Percentiles rank a stretch among this genome's conserved stretches.
phyloP scores from a whole-genome alignment of 345 rosid genomes.

The Heritiera littoralis region DNA sequence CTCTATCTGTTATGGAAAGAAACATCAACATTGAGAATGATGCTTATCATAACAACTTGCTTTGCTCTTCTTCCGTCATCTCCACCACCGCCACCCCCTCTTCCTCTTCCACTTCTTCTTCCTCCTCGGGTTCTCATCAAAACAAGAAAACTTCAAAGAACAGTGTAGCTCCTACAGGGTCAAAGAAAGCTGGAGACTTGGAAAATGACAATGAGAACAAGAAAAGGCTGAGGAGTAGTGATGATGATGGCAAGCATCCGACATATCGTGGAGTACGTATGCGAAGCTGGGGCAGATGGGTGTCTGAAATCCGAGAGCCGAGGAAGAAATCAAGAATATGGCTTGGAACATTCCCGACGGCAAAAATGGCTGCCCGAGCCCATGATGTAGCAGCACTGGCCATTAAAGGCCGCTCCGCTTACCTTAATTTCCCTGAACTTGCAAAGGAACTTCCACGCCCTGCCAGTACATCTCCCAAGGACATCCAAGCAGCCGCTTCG shows the following conservation, averaged over 20 bases:
- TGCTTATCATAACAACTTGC: conserved; percentile 38
- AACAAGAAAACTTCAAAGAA: conserved; percentile 17
- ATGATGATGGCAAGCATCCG: conserved; percentile 40
- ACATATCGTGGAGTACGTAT: conserved; percentile 69
- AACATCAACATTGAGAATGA: conserved; percentile 49
- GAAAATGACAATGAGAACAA: conserved; percentile 17
- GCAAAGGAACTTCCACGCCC: conserved; percentile 59
- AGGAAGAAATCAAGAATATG: conserved; percentile 80
- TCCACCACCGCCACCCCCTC: conserved; percentile 17
- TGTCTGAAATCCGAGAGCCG: conserved; percentile 78
- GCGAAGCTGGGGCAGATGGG: conserved; percentile 96
- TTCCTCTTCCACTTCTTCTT: conserved; percentile 19
- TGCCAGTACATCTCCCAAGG: conserved; percentile 50
- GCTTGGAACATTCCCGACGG: conserved; percentile 75
- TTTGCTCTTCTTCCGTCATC: conserved; percentile 21
- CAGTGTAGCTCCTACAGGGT: conserved; percentile 25
- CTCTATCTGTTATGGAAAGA: conserved; percentile 39
- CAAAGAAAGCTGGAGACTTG: conserved; percentile 38
- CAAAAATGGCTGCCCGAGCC: conserved; percentile 89
- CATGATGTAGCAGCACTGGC: conserved; percentile 80
- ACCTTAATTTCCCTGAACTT: conserved; percentile 62
- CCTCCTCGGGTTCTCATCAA: conserved; percentile 26
- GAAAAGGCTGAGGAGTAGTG: conserved; percentile 35
- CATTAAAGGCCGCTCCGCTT: conserved; percentile 64
- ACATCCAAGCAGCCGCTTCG: conserved; percentile 59